These are phyloP conservation scores for Aegilops tauschii DNA, from an alignment of 176 grass and related monocot species.

Conservation along the genomic window DNA sequence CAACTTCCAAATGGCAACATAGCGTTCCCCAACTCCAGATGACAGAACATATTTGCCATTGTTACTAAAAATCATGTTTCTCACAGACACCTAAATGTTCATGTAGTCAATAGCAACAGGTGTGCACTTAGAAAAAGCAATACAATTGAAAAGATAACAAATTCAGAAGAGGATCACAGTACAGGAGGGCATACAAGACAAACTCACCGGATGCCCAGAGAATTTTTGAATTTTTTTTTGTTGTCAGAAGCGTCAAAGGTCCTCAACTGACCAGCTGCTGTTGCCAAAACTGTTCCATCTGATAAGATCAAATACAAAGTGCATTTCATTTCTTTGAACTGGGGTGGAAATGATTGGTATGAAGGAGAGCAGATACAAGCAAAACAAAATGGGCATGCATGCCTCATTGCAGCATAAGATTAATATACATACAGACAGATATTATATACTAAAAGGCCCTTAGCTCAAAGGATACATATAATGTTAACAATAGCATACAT, in stretches of 20 bases:
- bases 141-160: background rate
- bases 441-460: slow-evolving; percentile 20
- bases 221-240: slow-evolving; percentile 96
- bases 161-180: background rate
- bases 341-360: background rate
- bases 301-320: slow-evolving; percentile 21
- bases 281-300: slow-evolving; percentile 89
- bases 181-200: slow-evolving; percentile 1
- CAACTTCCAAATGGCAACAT: slow-evolving; percentile 89
- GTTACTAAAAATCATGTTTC: slow-evolving; percentile 81
- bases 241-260: slow-evolving; percentile 69
- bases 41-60: slow-evolving; percentile 69
- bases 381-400: slow-evolving; percentile 8
- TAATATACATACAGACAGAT: slow-evolving; percentile 13
- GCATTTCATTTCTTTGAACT: slow-evolving; percentile 24
- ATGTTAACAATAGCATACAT: background rate
- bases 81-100: slow-evolving; percentile 64
- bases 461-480: background rate
- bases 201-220: slow-evolving; percentile 81
- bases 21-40: slow-evolving; percentile 84
- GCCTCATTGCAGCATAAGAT: background rate
- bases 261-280: slow-evolving; percentile 87
- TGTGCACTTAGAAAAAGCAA: background rate
- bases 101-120: slow-evolving; percentile 24
- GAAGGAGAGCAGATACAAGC: background rate